Conservation (phyloP, 805 yeast species). For the Candida corydali region DNA sequence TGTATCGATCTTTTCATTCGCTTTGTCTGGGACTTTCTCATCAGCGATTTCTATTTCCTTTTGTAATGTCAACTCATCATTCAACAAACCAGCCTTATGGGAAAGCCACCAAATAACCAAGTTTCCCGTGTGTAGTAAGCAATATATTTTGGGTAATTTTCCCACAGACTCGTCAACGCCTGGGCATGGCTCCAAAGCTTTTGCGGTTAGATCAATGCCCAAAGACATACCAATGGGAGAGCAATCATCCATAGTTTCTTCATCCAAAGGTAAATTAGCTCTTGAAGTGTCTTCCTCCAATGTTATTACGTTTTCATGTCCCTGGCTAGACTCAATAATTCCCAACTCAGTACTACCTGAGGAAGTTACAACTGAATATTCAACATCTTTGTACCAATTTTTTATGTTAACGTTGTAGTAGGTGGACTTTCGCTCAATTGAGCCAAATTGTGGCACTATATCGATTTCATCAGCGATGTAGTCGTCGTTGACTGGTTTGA, state of each 20-base stretch:
- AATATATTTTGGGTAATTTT: slow-evolving; percentile 58
- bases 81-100: slow-evolving; percentile 48
- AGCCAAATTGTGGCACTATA: slow-evolving; percentile 51
- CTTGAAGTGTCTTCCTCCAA: slow-evolving; percentile 66
- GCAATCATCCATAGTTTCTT: slow-evolving; percentile 61
- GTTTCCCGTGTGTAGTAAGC: slow-evolving; percentile 59
- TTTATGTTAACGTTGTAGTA: slow-evolving; percentile 40
- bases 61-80: slow-evolving; percentile 18
- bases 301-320: slow-evolving; percentile 19
- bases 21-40: too few species aligned
- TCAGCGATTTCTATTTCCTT: background rate
- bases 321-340: slow-evolving; percentile 9
- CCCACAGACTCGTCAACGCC: slow-evolving; percentile 57
- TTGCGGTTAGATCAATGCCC: slow-evolving; percentile 45
- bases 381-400: slow-evolving; percentile 34
- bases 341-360: slow-evolving; percentile 58
- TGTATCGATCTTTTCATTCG: too few species aligned
- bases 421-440: slow-evolving; percentile 42
- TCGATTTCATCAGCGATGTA: slow-evolving; percentile 23
- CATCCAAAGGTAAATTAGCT: slow-evolving; percentile 71
- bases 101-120: slow-evolving; percentile 64
- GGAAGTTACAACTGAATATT: slow-evolving; percentile 46
- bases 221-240: slow-evolving; percentile 67
- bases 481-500: slow-evolving; percentile 10
- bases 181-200: slow-evolving; percentile 49